Evolutionary conservation across 768 basidiomycete species (phyloP), one percentile per base, ranked within the genome.

Genomic region (Trametes cingulata): DNA sequence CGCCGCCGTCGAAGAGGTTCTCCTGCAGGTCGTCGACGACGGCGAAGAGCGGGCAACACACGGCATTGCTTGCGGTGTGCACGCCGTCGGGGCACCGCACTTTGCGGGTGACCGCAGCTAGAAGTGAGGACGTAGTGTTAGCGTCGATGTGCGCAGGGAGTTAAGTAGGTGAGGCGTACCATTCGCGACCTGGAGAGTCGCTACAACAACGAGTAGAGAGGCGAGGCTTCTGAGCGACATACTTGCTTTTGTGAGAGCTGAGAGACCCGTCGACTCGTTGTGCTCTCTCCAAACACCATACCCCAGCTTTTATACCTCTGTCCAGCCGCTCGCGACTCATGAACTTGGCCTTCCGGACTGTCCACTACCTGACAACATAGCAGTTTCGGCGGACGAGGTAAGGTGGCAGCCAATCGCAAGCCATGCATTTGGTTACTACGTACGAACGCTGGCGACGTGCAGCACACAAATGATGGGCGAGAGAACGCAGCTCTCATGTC

Each of bases 1-100:
- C 49, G 27, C 57, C 67, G 39, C 65, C 70, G 27, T 74, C 71
- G 67, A 74, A 74, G 27, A 75, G 66, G 22, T 65, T 63, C 40
- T 67, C 29, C 57, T 74, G 73, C 12, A 75, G 60, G 42, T 69
- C 65, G 40, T 58, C 57, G 42, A 46, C 45, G 13, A 58, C 47
- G 19, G 47, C 40, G 48, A 58, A 58, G 39, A 58, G 57, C 5
- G 48, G 40, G 57, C 57, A 58, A 40, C 57, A 58, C 25, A 39
- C 57, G 4, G 47, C 57, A 40, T 58, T 58, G 25, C 48, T 43
- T 5, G 49, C 57, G 8, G 49, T 43, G 49, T 58, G 45, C 40
- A 52, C 49, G 19, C 57, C 57, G 40, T 58, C 57, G 6, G 57
- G 49, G 27, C 57, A 58, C 7, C 29, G 27, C 10, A 58, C 65